Conservation (phyloP, 768 basidiomycete genomes). For the Tephrocybe sp. region DNA sequence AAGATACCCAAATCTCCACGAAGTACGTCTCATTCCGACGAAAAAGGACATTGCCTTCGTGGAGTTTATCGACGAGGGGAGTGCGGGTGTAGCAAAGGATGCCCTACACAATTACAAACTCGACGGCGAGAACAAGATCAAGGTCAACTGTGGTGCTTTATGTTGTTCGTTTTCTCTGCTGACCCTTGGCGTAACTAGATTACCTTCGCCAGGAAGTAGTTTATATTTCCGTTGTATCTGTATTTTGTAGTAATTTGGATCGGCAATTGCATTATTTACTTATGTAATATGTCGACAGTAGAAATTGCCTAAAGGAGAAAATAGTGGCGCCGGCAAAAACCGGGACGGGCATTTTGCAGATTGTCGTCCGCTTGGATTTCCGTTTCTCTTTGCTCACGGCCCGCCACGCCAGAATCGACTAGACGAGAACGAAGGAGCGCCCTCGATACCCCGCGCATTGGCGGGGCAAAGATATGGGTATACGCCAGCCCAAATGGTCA, state of each 20-base stretch:
- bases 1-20: slow-evolving; percentile 93
- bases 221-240: slow-evolving; percentile 5
- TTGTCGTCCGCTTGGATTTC: neutral
- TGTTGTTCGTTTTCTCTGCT: slow-evolving; percentile 2
- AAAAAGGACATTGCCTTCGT: slow-evolving; percentile 99
- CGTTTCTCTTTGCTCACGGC: neutral
- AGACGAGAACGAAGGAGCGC: slow-evolving; percentile 14
- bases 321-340: slow-evolving; percentile 14
- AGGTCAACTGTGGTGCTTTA: slow-evolving; percentile 53
- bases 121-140: slow-evolving; percentile 98
- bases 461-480: slow-evolving; percentile 71
- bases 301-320: neutral
- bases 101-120: slow-evolving; percentile 97
- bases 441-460: slow-evolving; percentile 47
- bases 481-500: slow-evolving; percentile 61
- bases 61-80: slow-evolving; percentile 92
- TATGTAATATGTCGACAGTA: no score
- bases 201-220: slow-evolving; percentile 73
- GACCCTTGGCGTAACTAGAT: slow-evolving; percentile 42
- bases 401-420: slow-evolving; percentile 13
- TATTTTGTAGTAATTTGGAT: slow-evolving; percentile 5
- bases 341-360: slow-evolving; percentile 13
- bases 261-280: no score
- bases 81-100: slow-evolving; percentile 90
- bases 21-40: slow-evolving; percentile 97